Base-by-base conservation (phyloP, 2,329 filamentous ascomycete species). In the Tolypocladium inflatum region DNA sequence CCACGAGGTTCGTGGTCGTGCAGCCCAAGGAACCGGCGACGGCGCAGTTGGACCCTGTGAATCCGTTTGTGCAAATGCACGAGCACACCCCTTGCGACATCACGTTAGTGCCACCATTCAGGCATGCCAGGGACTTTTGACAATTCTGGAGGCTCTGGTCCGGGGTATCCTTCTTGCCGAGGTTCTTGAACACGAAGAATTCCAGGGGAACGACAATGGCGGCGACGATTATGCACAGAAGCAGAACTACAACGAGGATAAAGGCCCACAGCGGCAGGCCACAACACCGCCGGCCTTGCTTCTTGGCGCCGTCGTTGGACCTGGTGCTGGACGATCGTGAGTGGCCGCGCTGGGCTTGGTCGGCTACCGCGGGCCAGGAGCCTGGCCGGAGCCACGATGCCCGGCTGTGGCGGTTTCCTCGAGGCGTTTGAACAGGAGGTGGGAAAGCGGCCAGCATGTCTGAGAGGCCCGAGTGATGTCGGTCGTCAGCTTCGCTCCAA, bases 31-130 rank as follows among this genome's bases (percentile, higher is more conserved):
- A 70, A 54, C 76, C 77, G 2, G 73, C 69, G 30, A 72, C 70
- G 6, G 76, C 78, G 66, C 82, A 85, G 59, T 80, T 76, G 26
- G 74, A 72, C 17, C 81, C 80, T 0, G 89, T 92, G 70, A 93
- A 97, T 1, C 92, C 91, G 65, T 94, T 91, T 26, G 87, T 85
- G 72, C 93, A 99, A 50, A 97, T 84, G 70, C 93, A 99, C 15
- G 87, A 87, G 73, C 93, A 97, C 23, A 81, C 76, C 4, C 83
- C 81, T 58, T 83, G 78, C 19, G 81, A 83, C 23, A 91, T 73
- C 19, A 93, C 82, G 57, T 86, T 91, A 21, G 86, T 85, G 35
- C 93, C 93, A 11, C 90, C 91, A 63, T 97, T 96, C 56, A 82
- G 75, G 67, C 93, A 97, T 0, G 78, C 79, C 17, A 88, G 74